Evolutionary conservation across 768 basidiomycete genomes (phyloP).

Genomic region (Paxillus involutus): DNA sequence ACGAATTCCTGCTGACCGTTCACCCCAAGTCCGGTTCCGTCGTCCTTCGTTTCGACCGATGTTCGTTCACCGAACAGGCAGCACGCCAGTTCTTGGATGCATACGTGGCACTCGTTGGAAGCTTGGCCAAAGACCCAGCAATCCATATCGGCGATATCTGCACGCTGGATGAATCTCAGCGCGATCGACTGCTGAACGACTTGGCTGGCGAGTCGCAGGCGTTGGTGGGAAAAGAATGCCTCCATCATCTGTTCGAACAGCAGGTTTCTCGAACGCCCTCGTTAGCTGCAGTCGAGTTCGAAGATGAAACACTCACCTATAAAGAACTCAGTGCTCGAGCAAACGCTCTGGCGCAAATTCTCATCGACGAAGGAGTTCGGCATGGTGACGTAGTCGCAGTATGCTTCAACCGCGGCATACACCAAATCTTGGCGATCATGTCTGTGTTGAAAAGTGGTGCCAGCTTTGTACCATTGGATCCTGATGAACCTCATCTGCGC

Average conservation of each 20-base stretch:
- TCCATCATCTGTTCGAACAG: slow-evolving; percentile 10
- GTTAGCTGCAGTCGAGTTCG: slow-evolving; percentile 9
- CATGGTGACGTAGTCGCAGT: slow-evolving; percentile 8
- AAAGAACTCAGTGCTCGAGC: slow-evolving; percentile 22
- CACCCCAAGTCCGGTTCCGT: slow-evolving; percentile 8
- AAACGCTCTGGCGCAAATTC: slow-evolving; percentile 22
- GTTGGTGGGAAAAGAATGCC: neutral
- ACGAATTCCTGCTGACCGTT: slow-evolving; percentile 12
- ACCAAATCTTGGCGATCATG: slow-evolving; percentile 16
- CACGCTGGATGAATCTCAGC: slow-evolving; percentile 1
- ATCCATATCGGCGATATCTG: slow-evolving; percentile 9
- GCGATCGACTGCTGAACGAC: slow-evolving; percentile 8
- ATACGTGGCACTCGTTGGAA: slow-evolving; percentile 4
- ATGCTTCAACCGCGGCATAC: slow-evolving; percentile 14
- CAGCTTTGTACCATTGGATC: slow-evolving; percentile 15
- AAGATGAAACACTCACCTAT: slow-evolving; percentile 22
- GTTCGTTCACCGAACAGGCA: slow-evolving; percentile 7
- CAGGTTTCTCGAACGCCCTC: slow-evolving; percentile 6
- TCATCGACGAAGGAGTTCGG: slow-evolving; percentile 9
- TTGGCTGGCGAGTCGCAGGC: neutral
- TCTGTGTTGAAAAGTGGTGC: slow-evolving; percentile 22
- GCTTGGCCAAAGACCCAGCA: slow-evolving; percentile 1
- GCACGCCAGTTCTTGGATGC: slow-evolving; percentile 14
- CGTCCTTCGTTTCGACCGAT: slow-evolving; percentile 12
- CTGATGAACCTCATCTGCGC: slow-evolving; percentile 12